Evolutionary conservation across 164 flowering plant genomes (phyloP).

Genomic region (Buxus sempervirens): DNA sequence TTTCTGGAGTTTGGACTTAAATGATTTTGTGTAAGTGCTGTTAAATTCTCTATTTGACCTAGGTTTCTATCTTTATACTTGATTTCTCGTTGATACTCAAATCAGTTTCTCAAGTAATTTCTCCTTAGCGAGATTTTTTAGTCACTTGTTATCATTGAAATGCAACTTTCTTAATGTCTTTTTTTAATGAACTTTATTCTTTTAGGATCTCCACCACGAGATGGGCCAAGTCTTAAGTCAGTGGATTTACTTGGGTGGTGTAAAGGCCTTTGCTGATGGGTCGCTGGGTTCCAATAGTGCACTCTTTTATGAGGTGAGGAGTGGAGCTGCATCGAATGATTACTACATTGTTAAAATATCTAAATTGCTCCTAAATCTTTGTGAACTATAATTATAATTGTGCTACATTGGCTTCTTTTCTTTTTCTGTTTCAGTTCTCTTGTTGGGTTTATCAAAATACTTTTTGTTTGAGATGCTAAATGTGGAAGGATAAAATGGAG

Average conservation of each 20-base stretch:
- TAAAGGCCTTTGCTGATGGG: slow-evolving; percentile 92
- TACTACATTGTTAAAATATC: background rate
- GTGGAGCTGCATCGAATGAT: background rate
- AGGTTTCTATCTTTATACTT: background rate
- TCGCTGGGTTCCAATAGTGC: slow-evolving; percentile 96
- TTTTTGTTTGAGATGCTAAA: background rate
- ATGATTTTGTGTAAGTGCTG: too few species aligned
- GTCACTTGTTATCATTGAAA: background rate
- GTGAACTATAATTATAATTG: background rate
- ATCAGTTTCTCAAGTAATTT: background rate
- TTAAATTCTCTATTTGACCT: background rate
- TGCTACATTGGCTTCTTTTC: too few species aligned
- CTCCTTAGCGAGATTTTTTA: background rate
- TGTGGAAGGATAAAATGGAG: too few species aligned
- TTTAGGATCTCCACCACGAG: slow-evolving; percentile 50
- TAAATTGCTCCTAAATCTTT: background rate
- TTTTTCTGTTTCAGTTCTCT: too few species aligned
- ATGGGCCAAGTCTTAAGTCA: slow-evolving; percentile 55
- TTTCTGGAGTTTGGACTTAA: background rate
- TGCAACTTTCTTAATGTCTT: background rate
- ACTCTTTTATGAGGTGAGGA: slow-evolving; percentile 74
- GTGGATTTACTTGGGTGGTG: slow-evolving; percentile 89
- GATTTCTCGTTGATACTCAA: background rate
- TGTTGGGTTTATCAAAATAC: too few species aligned
- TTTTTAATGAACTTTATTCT: background rate